phyloP scores from a whole-genome alignment of 805 yeast species.

The Candida chauliodis region DNA sequence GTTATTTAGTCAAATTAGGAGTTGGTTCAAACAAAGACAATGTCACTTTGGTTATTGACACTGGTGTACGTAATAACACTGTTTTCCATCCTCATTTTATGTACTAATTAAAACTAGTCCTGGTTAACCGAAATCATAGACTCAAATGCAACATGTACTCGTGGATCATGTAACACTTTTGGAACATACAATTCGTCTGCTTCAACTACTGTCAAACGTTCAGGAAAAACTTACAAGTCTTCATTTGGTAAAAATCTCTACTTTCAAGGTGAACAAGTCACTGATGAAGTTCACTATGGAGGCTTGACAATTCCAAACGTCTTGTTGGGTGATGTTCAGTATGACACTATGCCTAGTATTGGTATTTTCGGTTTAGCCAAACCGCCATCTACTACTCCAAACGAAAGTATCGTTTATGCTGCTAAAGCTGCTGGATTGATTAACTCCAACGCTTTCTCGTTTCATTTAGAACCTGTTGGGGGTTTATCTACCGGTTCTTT shows the following conservation, averaged over 20 bases:
- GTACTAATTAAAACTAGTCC: not conserved
- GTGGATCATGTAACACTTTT: not conserved
- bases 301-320: not conserved
- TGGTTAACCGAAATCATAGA: constrained; percentile 2
- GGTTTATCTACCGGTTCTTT: not conserved
- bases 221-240: not conserved
- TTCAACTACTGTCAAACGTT: not conserved
- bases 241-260: not conserved
- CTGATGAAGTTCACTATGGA: not conserved
- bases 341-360: not conserved
- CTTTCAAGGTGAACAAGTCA: not conserved
- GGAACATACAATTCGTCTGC: not conserved
- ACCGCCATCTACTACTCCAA: not conserved
- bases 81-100: not conserved
- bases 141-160: not conserved
- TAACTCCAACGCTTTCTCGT: not conserved
- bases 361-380: constrained; percentile 1
- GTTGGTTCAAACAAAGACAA: not conserved
- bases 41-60: not conserved
- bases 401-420: not conserved
- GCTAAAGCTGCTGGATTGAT: not conserved
- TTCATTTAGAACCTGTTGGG: not conserved
- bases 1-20: not conserved
- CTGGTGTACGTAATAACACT: not conserved
- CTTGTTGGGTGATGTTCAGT: not conserved